Conservation (phyloP, 192 early-diverging fungal species). For the Gryganskiella cystojenkinii region DNA sequence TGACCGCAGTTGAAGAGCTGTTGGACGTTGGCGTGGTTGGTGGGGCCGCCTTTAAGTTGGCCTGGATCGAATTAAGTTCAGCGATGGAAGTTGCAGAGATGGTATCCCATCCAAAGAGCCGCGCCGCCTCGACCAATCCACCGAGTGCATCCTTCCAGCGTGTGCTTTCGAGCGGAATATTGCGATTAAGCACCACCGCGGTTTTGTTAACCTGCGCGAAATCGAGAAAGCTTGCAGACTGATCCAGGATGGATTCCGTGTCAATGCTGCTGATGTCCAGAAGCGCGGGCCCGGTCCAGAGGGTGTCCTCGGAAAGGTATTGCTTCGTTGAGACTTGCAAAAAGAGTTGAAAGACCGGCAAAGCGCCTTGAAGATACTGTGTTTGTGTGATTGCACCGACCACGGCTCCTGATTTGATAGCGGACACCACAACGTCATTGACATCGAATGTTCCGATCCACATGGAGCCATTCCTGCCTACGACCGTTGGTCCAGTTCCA, state of each 20-base stretch:
- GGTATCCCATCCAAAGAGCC: constrained; percentile 33
- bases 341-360: constrained; percentile 35
- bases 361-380: constrained; percentile 37
- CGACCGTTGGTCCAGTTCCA: not conserved
- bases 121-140: constrained; percentile 28
- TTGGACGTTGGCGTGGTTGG: not conserved
- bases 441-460: constrained; percentile 47
- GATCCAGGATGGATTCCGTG: constrained; percentile 11
- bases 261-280: constrained; percentile 21
- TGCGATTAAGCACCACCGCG: constrained; percentile 23
- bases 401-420: constrained; percentile 21
- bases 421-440: not conserved
- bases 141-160: constrained; percentile 47
- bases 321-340: constrained; percentile 28
- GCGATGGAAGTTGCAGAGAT: constrained; percentile 30
- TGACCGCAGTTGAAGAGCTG: not conserved
- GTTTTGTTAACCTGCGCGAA: constrained; percentile 26
- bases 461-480: constrained; percentile 18
- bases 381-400: constrained; percentile 26
- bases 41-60: not conserved
- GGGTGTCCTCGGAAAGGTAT: not conserved
- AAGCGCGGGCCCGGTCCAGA: constrained; percentile 31
- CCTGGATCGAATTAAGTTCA: constrained; percentile 19
- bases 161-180: constrained; percentile 18
- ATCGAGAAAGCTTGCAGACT: not conserved